Conservation (phyloP, 257 asterid genomes). For the Buddleja alternifolia region DNA sequence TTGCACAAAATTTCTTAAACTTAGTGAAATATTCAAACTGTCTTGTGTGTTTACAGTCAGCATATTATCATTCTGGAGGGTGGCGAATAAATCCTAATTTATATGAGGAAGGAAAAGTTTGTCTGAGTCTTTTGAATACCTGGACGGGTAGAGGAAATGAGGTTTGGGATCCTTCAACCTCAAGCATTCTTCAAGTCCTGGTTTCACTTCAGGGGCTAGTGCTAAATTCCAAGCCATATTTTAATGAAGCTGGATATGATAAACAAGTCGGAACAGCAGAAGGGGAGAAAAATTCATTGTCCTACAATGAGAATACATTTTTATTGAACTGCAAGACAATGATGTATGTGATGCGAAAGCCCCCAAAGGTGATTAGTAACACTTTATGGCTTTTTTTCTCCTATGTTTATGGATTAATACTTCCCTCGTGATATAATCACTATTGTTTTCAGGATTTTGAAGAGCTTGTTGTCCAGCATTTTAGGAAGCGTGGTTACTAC, state of each 20-base stretch:
- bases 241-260: conserved; percentile 98
- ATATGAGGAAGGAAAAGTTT: conserved; percentile 99
- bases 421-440: not conserved
- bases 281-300: conserved; percentile 93
- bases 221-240: conserved; percentile 88
- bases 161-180: conserved; percentile 95
- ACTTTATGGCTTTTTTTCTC: not conserved
- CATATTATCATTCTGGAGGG: conserved; percentile 97
- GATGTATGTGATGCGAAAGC: conserved; percentile 87
- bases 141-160: conserved; percentile 99
- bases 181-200: conserved; percentile 96
- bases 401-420: not conserved
- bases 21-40: conserved; percentile 15
- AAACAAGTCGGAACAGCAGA: conserved; percentile 98
- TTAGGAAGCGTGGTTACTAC: conserved; percentile 75
- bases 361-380: conserved; percentile 76
- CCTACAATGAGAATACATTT: conserved; percentile 96
- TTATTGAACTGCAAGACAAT: conserved; percentile 94
- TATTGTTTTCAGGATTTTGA: conserved; percentile 75
- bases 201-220: conserved; percentile 99
- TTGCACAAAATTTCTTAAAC: conserved; percentile 3
- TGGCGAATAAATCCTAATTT: conserved; percentile 99
- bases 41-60: conserved; percentile 59
- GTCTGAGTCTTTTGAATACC: conserved; percentile 97
- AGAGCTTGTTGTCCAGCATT: conserved; percentile 78